Evolutionary conservation across 83 land plant genomes (phyloP), one percentile per base, ranked within the genome.

Genomic region (Isoetes engelmannii): DNA sequence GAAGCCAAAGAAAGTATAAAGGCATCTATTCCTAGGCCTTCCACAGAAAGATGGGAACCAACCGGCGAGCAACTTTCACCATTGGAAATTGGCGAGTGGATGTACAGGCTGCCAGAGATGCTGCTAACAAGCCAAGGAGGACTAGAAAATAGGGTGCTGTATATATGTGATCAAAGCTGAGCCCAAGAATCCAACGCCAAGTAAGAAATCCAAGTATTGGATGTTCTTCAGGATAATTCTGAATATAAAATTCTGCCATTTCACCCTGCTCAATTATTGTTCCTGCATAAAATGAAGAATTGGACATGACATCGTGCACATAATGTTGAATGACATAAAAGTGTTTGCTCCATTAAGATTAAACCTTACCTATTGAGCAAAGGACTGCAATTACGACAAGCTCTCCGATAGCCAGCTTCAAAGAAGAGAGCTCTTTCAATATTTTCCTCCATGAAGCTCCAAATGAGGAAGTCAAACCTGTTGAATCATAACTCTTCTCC

Each of bases 31-130:
- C 37, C 37, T 28, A 28, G 37, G 37, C 2, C 37, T 28, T 28
- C 37, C 37, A 28, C 2, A 28, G 37, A 28, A 28, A 28, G 44
- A 59, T 59, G 55, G 17, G 17, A 20, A 59, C 12, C 3, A 12
- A 93, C 98, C 98, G 87, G 79, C 83, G 86, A 62, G 96, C 98
- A 62, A 94, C 90, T 78, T 87, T 90, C 58, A 86, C 92, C 17
- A 90, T 43, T 47, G 98, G 98, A 4, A 89, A 72, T 78, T 93
- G 98, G 5, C 89, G 86, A 28, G 96, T 89, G 68, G 89, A 84
- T 13, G 98, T 87, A 61, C 98, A 93, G 13, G 98, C 92, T 89
- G 89, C 83, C 18, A 93, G 87, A 9, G 98, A 93, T 18, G 77
- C 81, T 0, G 84, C 98, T 47, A 93, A 74, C 8, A 89, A 79